phyloP scores from a whole-genome alignment of 1,284 basidiomycete species.

The Papiliotrema terrestris region DNA sequence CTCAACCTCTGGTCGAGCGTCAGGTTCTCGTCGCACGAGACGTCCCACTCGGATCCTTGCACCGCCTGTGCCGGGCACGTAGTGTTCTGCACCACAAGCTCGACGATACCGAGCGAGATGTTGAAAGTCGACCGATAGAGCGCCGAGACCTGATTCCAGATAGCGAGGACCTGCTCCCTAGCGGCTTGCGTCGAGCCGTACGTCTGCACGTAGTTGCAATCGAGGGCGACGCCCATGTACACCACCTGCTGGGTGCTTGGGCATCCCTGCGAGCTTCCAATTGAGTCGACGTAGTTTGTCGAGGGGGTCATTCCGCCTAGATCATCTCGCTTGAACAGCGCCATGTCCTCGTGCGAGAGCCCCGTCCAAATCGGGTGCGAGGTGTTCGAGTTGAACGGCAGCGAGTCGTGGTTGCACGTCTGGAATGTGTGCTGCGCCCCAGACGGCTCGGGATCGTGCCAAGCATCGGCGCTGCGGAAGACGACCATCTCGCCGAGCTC shows the following conservation, averaged over 20 bases:
- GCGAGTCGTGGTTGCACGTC: slow-evolving; percentile 64
- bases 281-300: slow-evolving; percentile 62
- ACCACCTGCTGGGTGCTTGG: slow-evolving; percentile 70
- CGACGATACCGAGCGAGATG: slow-evolving; percentile 76
- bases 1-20: slow-evolving; percentile 69
- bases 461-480: slow-evolving; percentile 55
- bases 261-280: slow-evolving; percentile 69
- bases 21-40: slow-evolving; percentile 50
- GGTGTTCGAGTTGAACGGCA: slow-evolving; percentile 64
- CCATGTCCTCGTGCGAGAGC: not conserved
- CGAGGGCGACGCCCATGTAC: slow-evolving; percentile 74
- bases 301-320: slow-evolving; percentile 27
- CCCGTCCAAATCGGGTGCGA: slow-evolving; percentile 54
- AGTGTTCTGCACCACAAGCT: slow-evolving; percentile 50
- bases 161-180: slow-evolving; percentile 67
- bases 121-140: slow-evolving; percentile 82
- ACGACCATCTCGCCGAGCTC: slow-evolving; percentile 62
- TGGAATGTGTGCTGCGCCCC: slow-evolving; percentile 10
- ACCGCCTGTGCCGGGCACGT: slow-evolving; percentile 54
- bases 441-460: slow-evolving; percentile 8
- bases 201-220: slow-evolving; percentile 70
- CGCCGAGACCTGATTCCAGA: slow-evolving; percentile 64
- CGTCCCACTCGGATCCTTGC: slow-evolving; percentile 51
- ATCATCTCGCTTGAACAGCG: slow-evolving; percentile 26
- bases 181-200: slow-evolving; percentile 65